Percentiles rank a stretch among this genome's conserved stretches.
These are phyloP conservation scores for Yamadazyma sp. DNA, from an alignment of 1,139 yeast species.

Conservation along the genomic window DNA sequence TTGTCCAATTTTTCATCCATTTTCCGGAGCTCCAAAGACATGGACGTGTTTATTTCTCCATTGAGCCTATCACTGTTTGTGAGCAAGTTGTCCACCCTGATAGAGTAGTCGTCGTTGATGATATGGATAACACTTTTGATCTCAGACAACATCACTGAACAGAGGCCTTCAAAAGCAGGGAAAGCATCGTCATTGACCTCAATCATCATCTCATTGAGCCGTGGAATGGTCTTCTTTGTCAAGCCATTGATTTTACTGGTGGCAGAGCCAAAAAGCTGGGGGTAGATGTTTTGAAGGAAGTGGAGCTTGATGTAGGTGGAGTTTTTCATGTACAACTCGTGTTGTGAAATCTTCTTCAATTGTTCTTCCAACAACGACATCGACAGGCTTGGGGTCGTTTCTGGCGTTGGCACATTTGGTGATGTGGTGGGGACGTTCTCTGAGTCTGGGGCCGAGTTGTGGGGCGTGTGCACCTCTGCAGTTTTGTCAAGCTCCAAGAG, in stretches of 20 bases:
- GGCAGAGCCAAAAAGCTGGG: constrained; percentile 24
- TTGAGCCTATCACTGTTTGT: constrained; percentile 73
- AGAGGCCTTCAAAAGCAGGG: constrained; percentile 37
- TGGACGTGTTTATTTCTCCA: constrained; percentile 81
- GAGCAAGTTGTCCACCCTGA: constrained; percentile 64
- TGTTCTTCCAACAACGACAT: constrained; percentile 6
- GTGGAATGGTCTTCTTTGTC: constrained; percentile 23
- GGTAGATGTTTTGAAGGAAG: constrained; percentile 30
- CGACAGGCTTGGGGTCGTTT: neutral
- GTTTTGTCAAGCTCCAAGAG: neutral
- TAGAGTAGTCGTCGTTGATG: constrained; percentile 43
- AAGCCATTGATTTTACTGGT: constrained; percentile 22
- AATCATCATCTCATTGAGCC: constrained; percentile 24
- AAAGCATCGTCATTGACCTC: constrained; percentile 35
- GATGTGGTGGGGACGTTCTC: no score
- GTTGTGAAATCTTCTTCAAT: constrained; percentile 6
- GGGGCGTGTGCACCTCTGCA: neutral
- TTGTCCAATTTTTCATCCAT: constrained; percentile 69
- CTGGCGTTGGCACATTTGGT: no score
- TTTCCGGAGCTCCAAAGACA: constrained; percentile 68
- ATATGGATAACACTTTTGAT: constrained; percentile 37
- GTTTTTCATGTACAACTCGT: constrained; percentile 17
- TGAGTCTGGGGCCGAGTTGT: no score
- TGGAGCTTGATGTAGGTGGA: constrained; percentile 21
- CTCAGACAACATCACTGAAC: constrained; percentile 35